A percentile compares a stretch with the other conserved stretches of the same genome.
phyloP scores from a whole-genome alignment of 805 yeast genomes.

The Starmerella potacharoeniae region DNA sequence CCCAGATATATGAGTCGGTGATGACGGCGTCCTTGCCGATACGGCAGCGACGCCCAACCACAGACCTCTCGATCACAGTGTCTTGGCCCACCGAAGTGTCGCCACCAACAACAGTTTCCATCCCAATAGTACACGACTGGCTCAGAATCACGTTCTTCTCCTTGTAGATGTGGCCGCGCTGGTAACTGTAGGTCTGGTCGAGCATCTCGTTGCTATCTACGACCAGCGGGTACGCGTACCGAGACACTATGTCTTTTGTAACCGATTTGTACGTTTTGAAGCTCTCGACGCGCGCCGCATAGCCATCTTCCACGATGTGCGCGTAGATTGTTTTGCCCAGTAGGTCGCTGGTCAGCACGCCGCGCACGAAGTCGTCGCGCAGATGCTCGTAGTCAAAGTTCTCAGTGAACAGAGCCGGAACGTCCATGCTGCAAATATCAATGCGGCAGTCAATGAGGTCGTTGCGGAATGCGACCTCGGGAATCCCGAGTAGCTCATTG shows the following conservation, averaged over 20 bases:
- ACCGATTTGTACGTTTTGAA: conserved; percentile 89
- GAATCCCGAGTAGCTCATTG: conserved; percentile 57
- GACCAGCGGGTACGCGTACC: conserved; percentile 87
- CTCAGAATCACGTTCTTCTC: conserved; percentile 83
- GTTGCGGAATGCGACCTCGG: conserved; percentile 68
- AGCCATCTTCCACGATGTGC: conserved; percentile 64
- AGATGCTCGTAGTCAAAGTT: conserved; percentile 87
- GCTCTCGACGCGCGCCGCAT: conserved; percentile 92
- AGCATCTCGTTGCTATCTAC: conserved; percentile 62
- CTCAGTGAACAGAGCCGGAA: conserved; percentile 91
- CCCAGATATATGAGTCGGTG: conserved; percentile 77
- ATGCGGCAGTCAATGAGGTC: conserved; percentile 94
- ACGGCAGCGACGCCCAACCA: conserved; percentile 74
- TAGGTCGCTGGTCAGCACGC: conserved; percentile 81
- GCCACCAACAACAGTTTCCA: conserved; percentile 72
- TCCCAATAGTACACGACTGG: conserved; percentile 72
- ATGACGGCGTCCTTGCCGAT: conserved; percentile 71
- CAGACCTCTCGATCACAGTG: conserved; percentile 52
- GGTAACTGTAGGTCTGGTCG: conserved; percentile 66
- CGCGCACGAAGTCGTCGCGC: conserved; percentile 79
- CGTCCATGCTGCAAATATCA: conserved; percentile 88
- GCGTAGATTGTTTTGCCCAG: conserved; percentile 85
- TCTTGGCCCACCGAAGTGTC: conserved; percentile 68
- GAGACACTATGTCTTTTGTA: conserved; percentile 75
- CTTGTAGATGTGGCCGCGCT: conserved; percentile 76